phyloP scores from a whole-genome alignment of 1,284 basidiomycete genomes.

The Singerocomus inundabilis region DNA sequence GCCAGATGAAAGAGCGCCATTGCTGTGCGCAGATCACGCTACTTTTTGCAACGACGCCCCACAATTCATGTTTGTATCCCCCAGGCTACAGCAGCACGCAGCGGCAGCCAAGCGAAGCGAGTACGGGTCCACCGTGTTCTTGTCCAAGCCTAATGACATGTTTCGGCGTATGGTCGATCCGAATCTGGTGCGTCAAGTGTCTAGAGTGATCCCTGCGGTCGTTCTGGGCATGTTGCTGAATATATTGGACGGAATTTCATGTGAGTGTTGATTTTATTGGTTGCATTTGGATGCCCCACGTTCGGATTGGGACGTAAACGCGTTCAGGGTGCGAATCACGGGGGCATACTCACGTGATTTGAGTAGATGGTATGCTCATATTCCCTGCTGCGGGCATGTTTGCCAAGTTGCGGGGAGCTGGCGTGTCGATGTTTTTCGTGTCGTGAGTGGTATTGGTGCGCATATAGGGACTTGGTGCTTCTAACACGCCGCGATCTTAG shows the following conservation, averaged over 20 bases:
- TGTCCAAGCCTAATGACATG: conserved; percentile 10
- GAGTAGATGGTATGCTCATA: conserved; percentile 79
- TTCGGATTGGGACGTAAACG: conserved; percentile 9
- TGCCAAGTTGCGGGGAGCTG: conserved; percentile 79
- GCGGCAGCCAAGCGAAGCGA: neutral
- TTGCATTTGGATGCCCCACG: neutral
- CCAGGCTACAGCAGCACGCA: conserved; percentile 11
- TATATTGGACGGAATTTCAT: conserved; percentile 90
- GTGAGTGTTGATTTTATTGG: conserved; percentile 61
- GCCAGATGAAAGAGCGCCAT: conserved; percentile 21
- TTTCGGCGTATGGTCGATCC: conserved; percentile 14
- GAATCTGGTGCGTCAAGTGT: conserved; percentile 35
- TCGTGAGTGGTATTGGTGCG: conserved; percentile 65
- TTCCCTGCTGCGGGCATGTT: conserved; percentile 88
- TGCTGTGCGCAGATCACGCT: conserved; percentile 19
- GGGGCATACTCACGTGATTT: conserved; percentile 11
- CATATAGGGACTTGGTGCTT: no score
- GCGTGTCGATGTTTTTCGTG: conserved; percentile 95
- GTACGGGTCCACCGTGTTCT: conserved; percentile 16
- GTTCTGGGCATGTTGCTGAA: conserved; percentile 87
- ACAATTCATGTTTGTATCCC: neutral
- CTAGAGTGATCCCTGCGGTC: conserved; percentile 75
- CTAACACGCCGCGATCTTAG: conserved; percentile 25
- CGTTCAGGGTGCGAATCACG: neutral
- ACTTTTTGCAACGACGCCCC: neutral